Base-by-base conservation (phyloP, 2,329 filamentous ascomycete genomes). In the Fusarium annulatum region DNA sequence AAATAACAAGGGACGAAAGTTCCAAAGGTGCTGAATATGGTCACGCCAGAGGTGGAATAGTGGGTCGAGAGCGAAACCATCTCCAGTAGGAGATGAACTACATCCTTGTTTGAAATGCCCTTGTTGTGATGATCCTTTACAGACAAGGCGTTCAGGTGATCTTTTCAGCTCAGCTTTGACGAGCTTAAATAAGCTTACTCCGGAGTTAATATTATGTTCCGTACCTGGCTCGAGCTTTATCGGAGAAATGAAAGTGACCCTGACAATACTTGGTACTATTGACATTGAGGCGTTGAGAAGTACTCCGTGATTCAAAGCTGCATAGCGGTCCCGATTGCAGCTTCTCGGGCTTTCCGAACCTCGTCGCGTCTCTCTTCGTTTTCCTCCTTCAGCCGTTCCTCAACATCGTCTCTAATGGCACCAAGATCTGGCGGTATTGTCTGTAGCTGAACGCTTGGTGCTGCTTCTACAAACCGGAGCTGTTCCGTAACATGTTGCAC, bases 371-470 rank as follows among this genome's bases (percentile, higher is more conserved):
- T 86, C 64, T 91, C 89, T 60, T 91, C 88, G 21, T 84, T 85
- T 79, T 92, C 89, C 77, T 94, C 92, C 75, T 89, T 90, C 55
- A 94, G 81, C 72, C 88, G 85, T 61, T 89, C 87, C 78, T 95
- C 93, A 2, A 94, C 89, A 61, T 93, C 89, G 64, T 92, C 89
- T 72, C 93, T 86, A 16, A 93, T 86, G 46, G 87, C 90, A 23
- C 88, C 86, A 11, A 96, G 86, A 78, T 96, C 94, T 1, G 93
- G 92, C 15, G 94, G 94, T 60, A 98, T 93, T 49, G 90, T 88
- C 75, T 90, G 90, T 83, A 95, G 93, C 81, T 97, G 94, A 34
- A 97, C 94, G 77, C 94, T 97, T 2, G 96, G 96, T 12, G 94
- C 94, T 42, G 91, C 89, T 78, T 93, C 88, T 59, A 98, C 91